Conservation (phyloP, 2,329 filamentous ascomycete species). For the Trichoderma sp. region DNA sequence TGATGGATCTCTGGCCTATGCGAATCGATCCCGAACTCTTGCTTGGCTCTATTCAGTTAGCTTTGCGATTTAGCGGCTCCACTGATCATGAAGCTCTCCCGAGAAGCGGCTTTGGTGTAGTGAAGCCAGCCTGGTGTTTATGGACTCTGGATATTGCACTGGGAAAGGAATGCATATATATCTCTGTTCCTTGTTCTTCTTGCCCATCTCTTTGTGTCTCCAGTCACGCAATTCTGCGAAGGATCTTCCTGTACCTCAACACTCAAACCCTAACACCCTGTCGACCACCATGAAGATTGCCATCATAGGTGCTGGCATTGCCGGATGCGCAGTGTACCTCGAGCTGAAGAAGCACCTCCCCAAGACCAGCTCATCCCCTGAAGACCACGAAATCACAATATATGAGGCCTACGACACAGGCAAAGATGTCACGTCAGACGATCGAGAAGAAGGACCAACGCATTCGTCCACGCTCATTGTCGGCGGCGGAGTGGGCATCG, state of each 20-base stretch:
- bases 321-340: constrained; percentile 30
- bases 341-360: constrained; percentile 29
- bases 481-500: constrained; percentile 30
- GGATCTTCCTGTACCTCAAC: neutral
- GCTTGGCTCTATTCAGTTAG: neutral
- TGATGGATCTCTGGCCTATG: neutral
- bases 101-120: neutral
- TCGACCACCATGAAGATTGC: constrained; percentile 27
- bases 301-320: constrained; percentile 32
- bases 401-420: constrained; percentile 30
- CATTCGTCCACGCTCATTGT: constrained; percentile 30
- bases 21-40: neutral
- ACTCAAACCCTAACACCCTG: neutral
- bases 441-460: constrained; percentile 26
- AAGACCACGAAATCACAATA: constrained; percentile 27
- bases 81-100: constrained; percentile 2
- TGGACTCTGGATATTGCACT: neutral
- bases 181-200: neutral
- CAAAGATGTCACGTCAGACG: constrained; percentile 23
- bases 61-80: constrained; percentile 20
- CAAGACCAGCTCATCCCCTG: neutral
- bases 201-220: neutral
- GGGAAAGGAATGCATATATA: neutral
- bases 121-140: neutral
- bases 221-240: too few species aligned